Conservation (phyloP, 305 asterid species). For the Solanum hybrid region DNA sequence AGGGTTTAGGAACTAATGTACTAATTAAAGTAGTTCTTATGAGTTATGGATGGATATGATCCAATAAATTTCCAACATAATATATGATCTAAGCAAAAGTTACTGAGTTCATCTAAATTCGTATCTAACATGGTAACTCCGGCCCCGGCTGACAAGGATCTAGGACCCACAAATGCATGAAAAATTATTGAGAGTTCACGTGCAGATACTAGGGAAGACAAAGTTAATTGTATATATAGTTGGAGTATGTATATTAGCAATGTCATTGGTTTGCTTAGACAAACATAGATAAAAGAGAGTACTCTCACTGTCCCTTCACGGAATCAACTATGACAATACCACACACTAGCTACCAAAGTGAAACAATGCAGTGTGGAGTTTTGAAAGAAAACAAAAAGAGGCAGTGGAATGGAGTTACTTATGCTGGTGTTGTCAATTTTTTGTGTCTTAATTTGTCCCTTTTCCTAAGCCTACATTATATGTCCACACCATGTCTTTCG, state of each 20-base stretch:
- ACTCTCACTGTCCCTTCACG: conserved; percentile 27
- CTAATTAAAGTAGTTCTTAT: too few species aligned
- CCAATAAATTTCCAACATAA: background rate
- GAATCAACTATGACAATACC: conserved; percentile 33
- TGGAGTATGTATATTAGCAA: background rate
- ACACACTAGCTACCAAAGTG: background rate
- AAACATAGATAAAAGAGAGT: conserved; percentile 26
- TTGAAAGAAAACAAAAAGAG: background rate
- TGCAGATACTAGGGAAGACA: conserved; percentile 20
- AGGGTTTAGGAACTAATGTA: background rate
- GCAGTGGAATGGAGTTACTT: background rate
- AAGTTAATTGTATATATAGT: background rate
- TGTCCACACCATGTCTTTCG: background rate
- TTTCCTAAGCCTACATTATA: background rate
- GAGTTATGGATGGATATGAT: background rate
- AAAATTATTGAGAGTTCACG: conserved; percentile 90
- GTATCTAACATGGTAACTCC: background rate
- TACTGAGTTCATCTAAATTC: background rate
- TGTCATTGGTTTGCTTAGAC: conserved; percentile 16
- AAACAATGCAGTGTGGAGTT: background rate
- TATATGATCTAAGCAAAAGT: background rate
- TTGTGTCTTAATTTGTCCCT: background rate
- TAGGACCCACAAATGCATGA: conserved; percentile 84
- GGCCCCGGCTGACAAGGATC: background rate
- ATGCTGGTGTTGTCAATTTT: background rate